phyloP scores from a whole-genome alignment of 345 rosid species.

The Chamaenerion angustifolium region DNA sequence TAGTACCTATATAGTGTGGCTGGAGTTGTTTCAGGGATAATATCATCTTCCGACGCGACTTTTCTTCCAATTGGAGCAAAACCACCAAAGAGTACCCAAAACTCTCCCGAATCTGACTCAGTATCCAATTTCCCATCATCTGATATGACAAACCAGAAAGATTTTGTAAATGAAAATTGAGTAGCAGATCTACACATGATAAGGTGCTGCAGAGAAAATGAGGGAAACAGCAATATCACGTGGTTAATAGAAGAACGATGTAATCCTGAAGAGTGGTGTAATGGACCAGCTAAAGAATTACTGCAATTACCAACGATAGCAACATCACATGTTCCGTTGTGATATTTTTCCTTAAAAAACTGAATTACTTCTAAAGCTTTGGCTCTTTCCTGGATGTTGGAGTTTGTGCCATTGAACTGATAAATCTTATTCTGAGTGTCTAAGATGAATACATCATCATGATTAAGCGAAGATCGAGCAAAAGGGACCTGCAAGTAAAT shows the following conservation, averaged over 20 bases:
- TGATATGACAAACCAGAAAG: conserved; percentile 18
- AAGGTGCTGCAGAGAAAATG: not conserved
- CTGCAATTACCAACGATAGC: conserved; percentile 60
- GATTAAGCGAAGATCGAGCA: conserved; percentile 88
- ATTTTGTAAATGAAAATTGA: not conserved
- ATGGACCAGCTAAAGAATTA: too few relatives aligned
- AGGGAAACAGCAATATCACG: not conserved
- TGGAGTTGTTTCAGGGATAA: conserved; percentile 51
- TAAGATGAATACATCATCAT: conserved; percentile 94
- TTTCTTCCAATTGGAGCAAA: conserved; percentile 95
- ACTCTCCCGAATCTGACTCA: conserved; percentile 89
- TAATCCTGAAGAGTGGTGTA: not conserved
- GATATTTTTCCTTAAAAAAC: conserved; percentile 81
- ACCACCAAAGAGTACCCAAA: conserved; percentile 93
- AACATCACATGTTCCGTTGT: conserved; percentile 64
- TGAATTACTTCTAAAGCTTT: conserved; percentile 94
- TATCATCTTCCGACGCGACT: conserved; percentile 65
- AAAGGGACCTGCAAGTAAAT: conserved; percentile 67
- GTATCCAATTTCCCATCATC: conserved; percentile 93
- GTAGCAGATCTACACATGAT: not conserved
- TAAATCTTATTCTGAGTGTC: conserved; percentile 71
- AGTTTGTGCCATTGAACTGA: conserved; percentile 97
- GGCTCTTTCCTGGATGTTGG: conserved; percentile 96
- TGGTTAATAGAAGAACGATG: not conserved
- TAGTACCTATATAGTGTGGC: conserved; percentile 63